Conservation (phyloP, 305 asterid species). For the Fraxinus platypoda region DNA sequence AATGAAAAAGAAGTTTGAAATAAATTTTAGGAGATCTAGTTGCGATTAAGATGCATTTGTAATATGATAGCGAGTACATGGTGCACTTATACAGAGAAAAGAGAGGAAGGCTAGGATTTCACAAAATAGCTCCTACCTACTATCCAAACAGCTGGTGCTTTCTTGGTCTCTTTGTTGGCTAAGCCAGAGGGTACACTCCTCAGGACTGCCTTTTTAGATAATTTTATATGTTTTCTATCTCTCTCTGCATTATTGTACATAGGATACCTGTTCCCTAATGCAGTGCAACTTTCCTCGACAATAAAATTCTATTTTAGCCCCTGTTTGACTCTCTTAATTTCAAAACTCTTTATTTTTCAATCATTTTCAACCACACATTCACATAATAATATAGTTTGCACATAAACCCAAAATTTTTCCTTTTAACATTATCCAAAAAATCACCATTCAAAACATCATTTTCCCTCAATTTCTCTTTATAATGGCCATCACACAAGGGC, state of each 20-base stretch:
- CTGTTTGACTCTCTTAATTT: background rate
- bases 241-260: background rate
- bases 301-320: background rate
- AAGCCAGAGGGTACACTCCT: background rate
- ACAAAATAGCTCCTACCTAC: background rate
- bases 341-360: background rate
- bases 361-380: background rate
- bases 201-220: background rate
- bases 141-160: background rate
- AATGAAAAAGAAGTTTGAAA: background rate
- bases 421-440: background rate
- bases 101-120: background rate
- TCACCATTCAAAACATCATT: background rate
- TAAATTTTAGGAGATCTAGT: background rate
- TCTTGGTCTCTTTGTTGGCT: background rate
- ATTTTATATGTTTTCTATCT: background rate
- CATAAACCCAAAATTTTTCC: background rate
- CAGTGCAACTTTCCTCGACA: constrained; percentile 2
- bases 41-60: background rate
- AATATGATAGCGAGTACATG: background rate
- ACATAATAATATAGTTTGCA: background rate
- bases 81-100: background rate
- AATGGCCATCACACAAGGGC: background rate
- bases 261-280: background rate
- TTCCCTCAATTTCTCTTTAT: background rate